These are phyloP conservation scores for Leishmania tropica DNA, from an alignment of 208 protist genomes.

Conservation along the genomic window DNA sequence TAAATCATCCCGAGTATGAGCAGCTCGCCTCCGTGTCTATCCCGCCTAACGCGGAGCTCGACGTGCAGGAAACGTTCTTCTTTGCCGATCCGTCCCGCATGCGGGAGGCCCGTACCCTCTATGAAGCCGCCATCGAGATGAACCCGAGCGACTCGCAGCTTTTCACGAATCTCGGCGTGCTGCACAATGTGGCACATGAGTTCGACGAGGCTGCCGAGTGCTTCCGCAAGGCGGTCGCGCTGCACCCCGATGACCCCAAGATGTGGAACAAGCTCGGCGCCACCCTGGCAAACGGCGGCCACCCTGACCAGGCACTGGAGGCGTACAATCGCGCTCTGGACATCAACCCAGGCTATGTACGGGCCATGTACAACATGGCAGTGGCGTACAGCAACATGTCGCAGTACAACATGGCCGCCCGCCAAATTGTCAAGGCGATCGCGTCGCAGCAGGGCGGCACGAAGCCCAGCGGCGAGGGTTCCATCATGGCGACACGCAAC, in stretches of 20 bases:
- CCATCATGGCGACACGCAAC: constrained; percentile 47
- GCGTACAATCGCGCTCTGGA: constrained; percentile 88
- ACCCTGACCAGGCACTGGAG: constrained; percentile 73
- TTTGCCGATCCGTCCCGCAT: constrained; percentile 66
- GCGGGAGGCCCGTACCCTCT: constrained; percentile 68
- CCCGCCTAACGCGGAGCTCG: constrained; percentile 41
- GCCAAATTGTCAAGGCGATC: constrained; percentile 80
- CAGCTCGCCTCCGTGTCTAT: constrained; percentile 68
- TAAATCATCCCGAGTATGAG: constrained; percentile 82
- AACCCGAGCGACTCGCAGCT: constrained; percentile 76
- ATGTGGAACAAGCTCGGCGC: constrained; percentile 94
- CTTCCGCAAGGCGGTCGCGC: constrained; percentile 75
- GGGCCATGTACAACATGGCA: constrained; percentile 91
- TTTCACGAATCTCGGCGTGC: constrained; percentile 78
- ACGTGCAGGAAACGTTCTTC: constrained; percentile 72
- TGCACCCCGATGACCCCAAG: constrained; percentile 66
- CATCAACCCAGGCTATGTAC: constrained; percentile 90
- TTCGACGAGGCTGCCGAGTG: constrained; percentile 76
- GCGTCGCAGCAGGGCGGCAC: constrained; percentile 73
- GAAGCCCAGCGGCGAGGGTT: constrained; percentile 59
- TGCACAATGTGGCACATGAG: constrained; percentile 83
- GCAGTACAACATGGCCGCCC: constrained; percentile 63
- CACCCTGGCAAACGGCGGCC: constrained; percentile 83
- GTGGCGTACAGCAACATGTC: constrained; percentile 85
- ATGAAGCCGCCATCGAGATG: constrained; percentile 77